phyloP scores from a whole-genome alignment of 2,329 filamentous ascomycete genomes.

The Trichoderma sp. region DNA sequence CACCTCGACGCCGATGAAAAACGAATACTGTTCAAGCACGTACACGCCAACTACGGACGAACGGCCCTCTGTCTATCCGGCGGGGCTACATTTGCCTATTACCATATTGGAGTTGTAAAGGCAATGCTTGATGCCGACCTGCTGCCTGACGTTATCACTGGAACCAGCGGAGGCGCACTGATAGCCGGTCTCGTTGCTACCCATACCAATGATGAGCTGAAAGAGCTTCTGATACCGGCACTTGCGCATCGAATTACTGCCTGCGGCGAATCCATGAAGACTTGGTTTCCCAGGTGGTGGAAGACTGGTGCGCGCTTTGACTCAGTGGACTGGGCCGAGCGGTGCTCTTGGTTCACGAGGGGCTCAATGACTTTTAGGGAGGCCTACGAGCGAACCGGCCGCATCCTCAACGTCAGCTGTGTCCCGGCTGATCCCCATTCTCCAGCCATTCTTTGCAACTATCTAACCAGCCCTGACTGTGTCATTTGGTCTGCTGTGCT shows the following conservation, averaged over 20 bases:
- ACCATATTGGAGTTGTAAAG: slow-evolving; percentile 90
- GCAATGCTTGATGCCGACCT: slow-evolving; percentile 82
- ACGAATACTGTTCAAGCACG: slow-evolving; percentile 76
- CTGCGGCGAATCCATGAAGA: slow-evolving; percentile 72
- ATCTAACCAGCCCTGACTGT: slow-evolving; percentile 91
- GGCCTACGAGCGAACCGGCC: slow-evolving; percentile 88
- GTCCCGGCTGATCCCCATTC: slow-evolving; percentile 95
- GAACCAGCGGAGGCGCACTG: slow-evolving; percentile 89
- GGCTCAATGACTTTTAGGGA: slow-evolving; percentile 94
- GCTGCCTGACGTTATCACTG: slow-evolving; percentile 90
- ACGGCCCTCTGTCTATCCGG: slow-evolving; percentile 92
- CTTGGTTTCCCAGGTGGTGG: slow-evolving; percentile 85
- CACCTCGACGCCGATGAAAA: slow-evolving; percentile 72
- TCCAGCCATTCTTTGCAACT: slow-evolving; percentile 88
- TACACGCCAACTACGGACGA: slow-evolving; percentile 86
- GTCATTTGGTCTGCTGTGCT: slow-evolving; percentile 98
- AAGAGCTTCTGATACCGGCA: slow-evolving; percentile 78
- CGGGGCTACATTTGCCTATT: slow-evolving; percentile 92
- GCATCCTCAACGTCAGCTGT: slow-evolving; percentile 93
- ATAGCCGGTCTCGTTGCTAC: slow-evolving; percentile 86
- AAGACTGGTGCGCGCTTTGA: slow-evolving; percentile 91
- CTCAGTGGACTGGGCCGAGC: slow-evolving; percentile 82
- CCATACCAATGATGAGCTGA: slow-evolving; percentile 86
- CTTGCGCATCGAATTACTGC: slow-evolving; percentile 82
- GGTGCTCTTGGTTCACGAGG: slow-evolving; percentile 83